These are phyloP conservation scores for Yarrowia sp. DNA, from an alignment of 805 yeast species.

Conservation along the genomic window DNA sequence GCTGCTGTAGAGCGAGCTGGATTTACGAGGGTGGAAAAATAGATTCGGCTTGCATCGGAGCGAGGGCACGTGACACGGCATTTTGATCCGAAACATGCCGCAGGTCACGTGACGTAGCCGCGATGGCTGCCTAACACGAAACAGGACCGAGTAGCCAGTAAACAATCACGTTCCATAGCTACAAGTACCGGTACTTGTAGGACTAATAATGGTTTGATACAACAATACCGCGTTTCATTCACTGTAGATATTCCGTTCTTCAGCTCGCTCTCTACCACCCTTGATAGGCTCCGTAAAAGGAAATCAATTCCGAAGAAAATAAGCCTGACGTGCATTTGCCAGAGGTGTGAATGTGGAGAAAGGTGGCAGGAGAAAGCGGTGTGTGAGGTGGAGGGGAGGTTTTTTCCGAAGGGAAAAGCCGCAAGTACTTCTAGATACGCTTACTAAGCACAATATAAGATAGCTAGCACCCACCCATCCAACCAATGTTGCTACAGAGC, in stretches of 20 bases:
- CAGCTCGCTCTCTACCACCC: not conserved
- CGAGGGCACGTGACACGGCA: too few relatives aligned
- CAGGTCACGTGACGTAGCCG: not conserved
- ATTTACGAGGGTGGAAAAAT: too few relatives aligned
- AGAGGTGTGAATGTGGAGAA: slow-evolving; percentile 8
- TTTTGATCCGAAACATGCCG: too few relatives aligned
- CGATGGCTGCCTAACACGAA: not conserved
- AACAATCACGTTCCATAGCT: not conserved
- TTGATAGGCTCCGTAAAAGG: not conserved
- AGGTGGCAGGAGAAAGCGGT: slow-evolving; percentile 23
- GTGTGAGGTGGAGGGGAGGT: not conserved
- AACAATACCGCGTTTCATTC: too few relatives aligned
- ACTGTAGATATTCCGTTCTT: not conserved
- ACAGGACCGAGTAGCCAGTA: not conserved
- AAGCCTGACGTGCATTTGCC: slow-evolving; percentile 9
- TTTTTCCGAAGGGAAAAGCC: too few relatives aligned
- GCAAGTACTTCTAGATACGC: too few relatives aligned
- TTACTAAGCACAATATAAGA: too few relatives aligned
- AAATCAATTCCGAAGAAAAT: slow-evolving; percentile 17
- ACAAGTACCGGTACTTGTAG: too few relatives aligned
- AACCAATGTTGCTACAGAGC: not conserved
- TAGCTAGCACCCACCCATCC: not conserved
- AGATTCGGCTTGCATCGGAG: too few relatives aligned
- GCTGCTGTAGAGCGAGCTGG: too few relatives aligned
- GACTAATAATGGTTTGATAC: too few relatives aligned